These are phyloP conservation scores for Rubroboletus satanas DNA, from an alignment of 768 basidiomycete genomes.

Conservation along the genomic window DNA sequence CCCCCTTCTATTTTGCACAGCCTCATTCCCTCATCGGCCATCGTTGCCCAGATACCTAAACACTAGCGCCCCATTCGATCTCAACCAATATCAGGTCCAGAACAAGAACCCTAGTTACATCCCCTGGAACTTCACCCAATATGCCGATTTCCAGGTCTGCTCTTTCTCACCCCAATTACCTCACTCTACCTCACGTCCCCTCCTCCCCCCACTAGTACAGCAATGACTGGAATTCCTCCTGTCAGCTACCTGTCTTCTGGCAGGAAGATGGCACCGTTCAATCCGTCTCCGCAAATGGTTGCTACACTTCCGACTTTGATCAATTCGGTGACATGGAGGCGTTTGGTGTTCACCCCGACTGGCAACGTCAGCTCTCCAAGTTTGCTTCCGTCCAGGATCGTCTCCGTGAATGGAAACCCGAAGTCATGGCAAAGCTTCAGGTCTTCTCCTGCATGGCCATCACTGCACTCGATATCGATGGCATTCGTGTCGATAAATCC, in stretches of 20 bases:
- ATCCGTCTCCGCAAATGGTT: conserved; percentile 59
- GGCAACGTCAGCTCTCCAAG: conserved; percentile 91
- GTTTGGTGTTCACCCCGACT: conserved; percentile 93
- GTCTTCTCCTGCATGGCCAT: conserved; percentile 84
- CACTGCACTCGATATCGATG: conserved; percentile 85
- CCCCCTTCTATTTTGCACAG: conserved; percentile 6
- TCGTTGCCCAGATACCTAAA: conserved; percentile 56
- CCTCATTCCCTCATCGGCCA: conserved; percentile 11
- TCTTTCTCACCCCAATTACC: not conserved
- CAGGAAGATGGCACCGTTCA: conserved; percentile 61
- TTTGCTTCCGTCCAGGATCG: conserved; percentile 97
- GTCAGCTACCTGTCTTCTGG: conserved; percentile 78
- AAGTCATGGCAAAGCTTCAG: conserved; percentile 73
- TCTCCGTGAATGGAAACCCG: conserved; percentile 85
- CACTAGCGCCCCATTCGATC: conserved; percentile 70
- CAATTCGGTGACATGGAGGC: conserved; percentile 97
- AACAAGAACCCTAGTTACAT: conserved; percentile 75
- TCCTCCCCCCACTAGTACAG: conserved; percentile 39
- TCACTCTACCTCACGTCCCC: not conserved
- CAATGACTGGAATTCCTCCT: conserved; percentile 72
- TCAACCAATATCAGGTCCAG: conserved; percentile 65
- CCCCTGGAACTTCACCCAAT: conserved; percentile 85
- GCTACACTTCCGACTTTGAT: conserved; percentile 82
- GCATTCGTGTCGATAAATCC: conserved; percentile 92
- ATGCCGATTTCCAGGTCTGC: conserved; percentile 74